Evolutionary conservation across 1,284 basidiomycete species (phyloP).

Genomic region (Rhodotorula sp.): DNA sequence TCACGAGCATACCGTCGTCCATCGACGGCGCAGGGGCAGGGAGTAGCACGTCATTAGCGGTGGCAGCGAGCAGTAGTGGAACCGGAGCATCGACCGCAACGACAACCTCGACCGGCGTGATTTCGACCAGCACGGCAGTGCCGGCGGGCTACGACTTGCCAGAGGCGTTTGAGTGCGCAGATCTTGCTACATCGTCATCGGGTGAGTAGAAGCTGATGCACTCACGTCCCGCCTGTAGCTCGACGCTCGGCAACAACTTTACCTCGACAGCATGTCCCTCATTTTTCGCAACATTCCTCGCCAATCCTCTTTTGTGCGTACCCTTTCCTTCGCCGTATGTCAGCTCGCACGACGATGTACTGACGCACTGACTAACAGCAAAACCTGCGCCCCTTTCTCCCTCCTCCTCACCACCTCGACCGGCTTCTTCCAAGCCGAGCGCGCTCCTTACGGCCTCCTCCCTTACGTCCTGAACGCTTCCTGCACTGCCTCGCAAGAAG

Average conservation of each 20-base stretch:
- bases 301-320: slow-evolving; percentile 34
- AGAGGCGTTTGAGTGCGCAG: slow-evolving; percentile 38
- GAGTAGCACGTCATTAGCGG: not conserved
- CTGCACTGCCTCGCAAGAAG: slow-evolving; percentile 30
- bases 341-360: rapidly evolving
- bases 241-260: slow-evolving; percentile 43
- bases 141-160: slow-evolving; percentile 33
- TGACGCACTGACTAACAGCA: not conserved
- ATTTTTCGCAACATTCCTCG: slow-evolving; percentile 43
- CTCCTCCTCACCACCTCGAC: slow-evolving; percentile 43
- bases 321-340: not conserved
- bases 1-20: no score
- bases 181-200: not conserved
- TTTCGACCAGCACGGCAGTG: slow-evolving; percentile 17
- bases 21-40: no score
- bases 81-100: not conserved
- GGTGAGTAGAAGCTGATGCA: not conserved
- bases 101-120: not conserved
- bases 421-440: slow-evolving; percentile 41
- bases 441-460: slow-evolving; percentile 28
- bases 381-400: slow-evolving; percentile 42
- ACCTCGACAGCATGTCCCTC: slow-evolving; percentile 40
- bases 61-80: no score
- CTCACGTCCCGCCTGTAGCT: slow-evolving; percentile 14
- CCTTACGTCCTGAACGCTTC: slow-evolving; percentile 41